These are phyloP conservation scores for Aspergillus terreus DNA, from an alignment of 2,329 filamentous ascomycete species.

Conservation along the genomic window DNA sequence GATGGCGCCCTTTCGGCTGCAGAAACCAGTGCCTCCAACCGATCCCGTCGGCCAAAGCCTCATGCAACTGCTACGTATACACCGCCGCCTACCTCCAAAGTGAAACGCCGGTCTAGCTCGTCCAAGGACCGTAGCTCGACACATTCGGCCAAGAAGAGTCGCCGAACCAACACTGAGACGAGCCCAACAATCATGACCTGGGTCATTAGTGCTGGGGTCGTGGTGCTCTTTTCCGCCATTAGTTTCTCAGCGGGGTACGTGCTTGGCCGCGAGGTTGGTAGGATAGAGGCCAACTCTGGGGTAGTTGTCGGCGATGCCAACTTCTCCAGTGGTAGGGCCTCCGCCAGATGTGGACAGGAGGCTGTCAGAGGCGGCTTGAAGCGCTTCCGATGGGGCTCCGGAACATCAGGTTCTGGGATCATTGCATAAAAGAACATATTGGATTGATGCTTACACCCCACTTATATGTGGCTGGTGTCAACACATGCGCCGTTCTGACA, in stretches of 20 bases:
- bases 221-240: constrained; percentile 61
- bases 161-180: constrained; percentile 26
- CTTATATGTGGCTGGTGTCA: background rate
- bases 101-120: constrained; percentile 31
- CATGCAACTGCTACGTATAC: constrained; percentile 14
- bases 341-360: constrained; percentile 42
- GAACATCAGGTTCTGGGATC: constrained; percentile 34
- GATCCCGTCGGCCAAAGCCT: constrained; percentile 21
- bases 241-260: constrained; percentile 64
- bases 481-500: background rate
- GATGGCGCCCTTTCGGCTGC: constrained; percentile 19
- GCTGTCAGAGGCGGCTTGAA: constrained; percentile 43
- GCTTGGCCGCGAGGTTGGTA: constrained; percentile 57
- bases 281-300: constrained; percentile 44
- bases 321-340: constrained; percentile 28
- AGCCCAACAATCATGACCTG: constrained; percentile 62
- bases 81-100: constrained; percentile 16
- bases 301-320: constrained; percentile 24
- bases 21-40: constrained; percentile 17
- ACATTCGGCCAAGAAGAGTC: constrained; percentile 31
- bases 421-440: constrained; percentile 22
- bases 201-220: constrained; percentile 63
- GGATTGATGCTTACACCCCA: background rate
- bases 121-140: constrained; percentile 39
- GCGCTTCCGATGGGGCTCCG: constrained; percentile 41